A percentile compares a stretch with the other conserved stretches of the same genome.
Evolutionary conservation across 78 protist species (phyloP).

Genomic region (Creolimax fragrantissima): DNA sequence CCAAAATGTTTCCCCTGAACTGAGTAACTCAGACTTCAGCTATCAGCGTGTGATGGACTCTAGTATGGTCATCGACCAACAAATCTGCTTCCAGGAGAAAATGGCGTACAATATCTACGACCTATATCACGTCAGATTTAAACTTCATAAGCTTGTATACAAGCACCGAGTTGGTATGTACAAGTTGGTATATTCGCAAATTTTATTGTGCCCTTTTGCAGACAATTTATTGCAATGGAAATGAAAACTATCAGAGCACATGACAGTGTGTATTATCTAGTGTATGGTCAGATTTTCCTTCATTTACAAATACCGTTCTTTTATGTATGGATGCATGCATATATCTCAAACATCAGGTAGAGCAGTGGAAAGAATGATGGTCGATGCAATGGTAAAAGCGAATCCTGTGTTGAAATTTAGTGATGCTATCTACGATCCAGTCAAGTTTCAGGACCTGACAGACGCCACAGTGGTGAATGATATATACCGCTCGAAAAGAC

Average conservation of each 20-base stretch:
- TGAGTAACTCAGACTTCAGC: background rate
- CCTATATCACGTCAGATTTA: background rate
- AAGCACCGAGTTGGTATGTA: background rate
- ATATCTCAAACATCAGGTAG: background rate
- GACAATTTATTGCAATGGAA: too few species aligned
- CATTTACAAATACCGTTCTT: too few species aligned
- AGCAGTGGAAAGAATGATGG: background rate
- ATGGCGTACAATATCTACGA: background rate
- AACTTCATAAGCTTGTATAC: background rate
- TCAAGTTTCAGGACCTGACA: background rate
- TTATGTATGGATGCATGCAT: too few species aligned
- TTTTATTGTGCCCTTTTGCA: too few species aligned
- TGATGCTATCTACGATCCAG: background rate
- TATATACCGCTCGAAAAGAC: background rate
- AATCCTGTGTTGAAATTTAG: background rate
- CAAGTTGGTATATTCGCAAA: too few species aligned
- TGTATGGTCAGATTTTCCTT: too few species aligned
- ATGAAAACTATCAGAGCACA: too few species aligned
- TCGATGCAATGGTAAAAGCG: background rate
- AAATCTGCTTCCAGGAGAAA: background rate
- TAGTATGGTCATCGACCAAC: background rate
- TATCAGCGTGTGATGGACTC: background rate
- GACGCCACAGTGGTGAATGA: background rate
- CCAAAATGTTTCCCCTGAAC: too few species aligned
- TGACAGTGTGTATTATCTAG: too few species aligned